These are phyloP conservation scores for Gliomastix tumulicola DNA, from an alignment of 2,329 filamentous ascomycete genomes.

Conservation along the genomic window DNA sequence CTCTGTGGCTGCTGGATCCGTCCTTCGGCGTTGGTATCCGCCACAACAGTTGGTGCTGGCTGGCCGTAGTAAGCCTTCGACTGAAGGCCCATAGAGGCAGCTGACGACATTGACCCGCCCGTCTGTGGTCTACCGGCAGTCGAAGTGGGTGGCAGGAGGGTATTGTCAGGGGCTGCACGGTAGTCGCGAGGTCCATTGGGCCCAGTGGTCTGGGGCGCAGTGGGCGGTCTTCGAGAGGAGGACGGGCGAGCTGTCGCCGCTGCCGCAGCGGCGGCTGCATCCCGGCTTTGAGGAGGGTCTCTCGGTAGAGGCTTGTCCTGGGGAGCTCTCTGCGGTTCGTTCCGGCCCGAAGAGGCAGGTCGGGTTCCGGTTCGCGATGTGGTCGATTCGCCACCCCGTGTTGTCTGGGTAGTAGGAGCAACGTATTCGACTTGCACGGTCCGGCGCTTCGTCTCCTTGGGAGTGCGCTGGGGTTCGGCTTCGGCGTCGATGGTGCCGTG, in stretches of 20 bases:
- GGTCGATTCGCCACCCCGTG: constrained; percentile 48
- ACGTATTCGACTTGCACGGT: constrained; percentile 99
- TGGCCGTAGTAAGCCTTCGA: constrained; percentile 72
- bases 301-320: constrained; percentile 53
- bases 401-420: constrained; percentile 78
- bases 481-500: constrained; percentile 68
- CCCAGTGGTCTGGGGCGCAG: constrained; percentile 10
- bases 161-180: constrained; percentile 16
- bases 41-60: constrained; percentile 79
- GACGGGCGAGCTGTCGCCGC: constrained; percentile 25
- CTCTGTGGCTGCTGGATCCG: constrained; percentile 71
- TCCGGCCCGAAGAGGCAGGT: not conserved
- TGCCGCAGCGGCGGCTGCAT: constrained; percentile 31
- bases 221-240: constrained; percentile 33
- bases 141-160: constrained; percentile 22
- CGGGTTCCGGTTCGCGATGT: constrained; percentile 12
- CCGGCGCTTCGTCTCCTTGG: constrained; percentile 83
- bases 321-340: constrained; percentile 9
- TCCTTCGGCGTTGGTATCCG: constrained; percentile 82
- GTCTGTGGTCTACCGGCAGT: constrained; percentile 60
- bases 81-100: constrained; percentile 55
- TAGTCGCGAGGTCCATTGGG: constrained; percentile 12
- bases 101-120: constrained; percentile 70
- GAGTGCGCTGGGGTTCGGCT: constrained; percentile 51
- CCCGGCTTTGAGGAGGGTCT: constrained; percentile 43